Base-by-base conservation (phyloP, 306 rosid species). In the Malus sieversii region DNA sequence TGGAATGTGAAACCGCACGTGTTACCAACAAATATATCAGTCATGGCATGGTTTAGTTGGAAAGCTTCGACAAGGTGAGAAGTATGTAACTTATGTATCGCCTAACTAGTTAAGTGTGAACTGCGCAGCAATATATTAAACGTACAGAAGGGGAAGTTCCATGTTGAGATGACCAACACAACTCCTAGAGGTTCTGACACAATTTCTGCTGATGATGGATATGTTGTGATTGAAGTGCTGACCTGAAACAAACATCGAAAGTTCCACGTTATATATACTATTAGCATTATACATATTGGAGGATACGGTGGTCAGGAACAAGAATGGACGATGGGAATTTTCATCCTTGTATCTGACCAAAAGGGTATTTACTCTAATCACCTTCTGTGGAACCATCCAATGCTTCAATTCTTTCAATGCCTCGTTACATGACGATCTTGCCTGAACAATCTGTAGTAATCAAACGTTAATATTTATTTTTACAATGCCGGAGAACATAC, bases 161-260 rank as follows among this genome's bases (percentile, higher is more conserved):
- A 92, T 38, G 97, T 86, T 72, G 97, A 88, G 86, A 92, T 90
- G 82, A 92, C 90, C 88, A 92, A 73, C 72, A 92, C 97, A 70
- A 90, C 93, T 72, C 97, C 97, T n/a, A 92, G 77, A 51, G 97
- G 97, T 79, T 92, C 97, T 66, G 97, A 74, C 40, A 90, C 92
- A 65, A 92, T 90, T 86, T 92, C 91, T 68, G 96, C 97, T 40
- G 96, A 82, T 76, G 97, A 92, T 66, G 96, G 96, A 82, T 42
- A 92, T 79, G 93, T 62, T 53, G 96, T 65, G 64, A 92, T 76
- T 77, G 96, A 82, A 78, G 96, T 92, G 16, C 82, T 86, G 70
- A 88, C 96, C 97, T 92, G 82, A 78, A 86, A 81, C 51, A 35
- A 0, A 20, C 22, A 32, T 40, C 35, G 4, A 58, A 4, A 40